These are phyloP conservation scores for Orychophragmus violaceus DNA, from an alignment of 345 rosid species.

Conservation along the genomic window DNA sequence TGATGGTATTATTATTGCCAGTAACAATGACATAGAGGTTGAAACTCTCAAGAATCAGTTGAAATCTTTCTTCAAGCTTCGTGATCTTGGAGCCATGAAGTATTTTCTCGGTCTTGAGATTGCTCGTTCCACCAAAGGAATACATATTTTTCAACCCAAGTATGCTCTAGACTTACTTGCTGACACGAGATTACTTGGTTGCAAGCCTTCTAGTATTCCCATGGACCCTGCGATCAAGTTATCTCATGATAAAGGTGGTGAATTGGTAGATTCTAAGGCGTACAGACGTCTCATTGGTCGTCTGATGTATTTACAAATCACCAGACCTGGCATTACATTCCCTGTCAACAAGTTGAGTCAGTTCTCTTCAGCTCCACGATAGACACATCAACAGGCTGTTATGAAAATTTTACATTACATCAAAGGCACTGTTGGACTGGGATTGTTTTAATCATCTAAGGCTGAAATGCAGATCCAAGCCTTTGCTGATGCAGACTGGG, in stretches of 20 bases:
- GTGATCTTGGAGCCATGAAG: background rate
- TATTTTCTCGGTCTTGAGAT: background rate
- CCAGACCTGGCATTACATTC: background rate
- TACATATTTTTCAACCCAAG: background rate
- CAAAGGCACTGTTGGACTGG: too few relatives aligned
- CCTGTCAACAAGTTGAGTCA: background rate
- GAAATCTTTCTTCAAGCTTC: too few relatives aligned
- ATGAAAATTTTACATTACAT: too few relatives aligned
- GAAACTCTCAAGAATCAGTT: background rate
- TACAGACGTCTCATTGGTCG: too few relatives aligned
- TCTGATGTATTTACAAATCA: background rate
- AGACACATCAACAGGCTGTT: too few relatives aligned
- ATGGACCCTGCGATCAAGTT: background rate
- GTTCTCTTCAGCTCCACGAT: background rate
- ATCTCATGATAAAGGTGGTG: background rate
- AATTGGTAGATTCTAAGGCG: background rate
- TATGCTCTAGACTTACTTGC: background rate
- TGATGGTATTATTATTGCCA: background rate
- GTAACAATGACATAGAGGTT: background rate
- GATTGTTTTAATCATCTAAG: too few relatives aligned
- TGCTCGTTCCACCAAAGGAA: background rate
- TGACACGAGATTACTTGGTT: background rate
- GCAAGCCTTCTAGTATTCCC: background rate
- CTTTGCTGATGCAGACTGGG: too few relatives aligned
- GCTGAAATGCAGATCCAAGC: too few relatives aligned